A percentile compares a stretch with the other conserved stretches of the same genome.
Conservation (phyloP, 805 yeast genomes). For the Starmerella vitae region DNA sequence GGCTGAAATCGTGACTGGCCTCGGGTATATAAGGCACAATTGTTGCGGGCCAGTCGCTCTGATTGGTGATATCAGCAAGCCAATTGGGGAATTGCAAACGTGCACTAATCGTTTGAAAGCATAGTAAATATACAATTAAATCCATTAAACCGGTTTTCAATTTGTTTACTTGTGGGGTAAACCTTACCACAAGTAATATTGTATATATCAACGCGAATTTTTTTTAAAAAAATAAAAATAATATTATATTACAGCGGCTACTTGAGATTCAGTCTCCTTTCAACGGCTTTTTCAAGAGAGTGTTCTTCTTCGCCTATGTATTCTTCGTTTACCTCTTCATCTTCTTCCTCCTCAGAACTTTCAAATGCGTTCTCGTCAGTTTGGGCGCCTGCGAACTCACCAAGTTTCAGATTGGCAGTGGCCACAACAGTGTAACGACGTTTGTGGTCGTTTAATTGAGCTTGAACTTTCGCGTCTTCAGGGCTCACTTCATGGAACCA, state of each 20-base stretch:
- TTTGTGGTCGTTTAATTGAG: conserved; percentile 20
- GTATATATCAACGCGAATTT: no score
- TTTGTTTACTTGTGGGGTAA: no score
- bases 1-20: conserved; percentile 41
- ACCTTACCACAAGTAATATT: no score
- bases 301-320: no score
- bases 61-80: conserved; percentile 62
- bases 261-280: no score
- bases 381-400: conserved; percentile 10
- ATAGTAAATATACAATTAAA: no score
- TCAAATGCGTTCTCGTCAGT: conserved; percentile 1
- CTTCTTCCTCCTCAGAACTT: conserved; percentile 5
- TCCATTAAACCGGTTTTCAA: no score
- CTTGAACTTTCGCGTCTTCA: conserved; percentile 22
- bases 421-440: conserved; percentile 23
- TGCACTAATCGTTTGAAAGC: no score
- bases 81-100: conserved; percentile 48
- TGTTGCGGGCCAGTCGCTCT: conserved; percentile 68
- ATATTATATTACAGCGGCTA: no score
- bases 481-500: conserved; percentile 55
- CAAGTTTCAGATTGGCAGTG: conserved; percentile 19
- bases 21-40: conserved; percentile 67
- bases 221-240: no score
- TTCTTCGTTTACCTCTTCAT: conserved; percentile 3
- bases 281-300: no score